Base-by-base conservation (phyloP, 805 yeast species). In the Komagataella pastoris region DNA sequence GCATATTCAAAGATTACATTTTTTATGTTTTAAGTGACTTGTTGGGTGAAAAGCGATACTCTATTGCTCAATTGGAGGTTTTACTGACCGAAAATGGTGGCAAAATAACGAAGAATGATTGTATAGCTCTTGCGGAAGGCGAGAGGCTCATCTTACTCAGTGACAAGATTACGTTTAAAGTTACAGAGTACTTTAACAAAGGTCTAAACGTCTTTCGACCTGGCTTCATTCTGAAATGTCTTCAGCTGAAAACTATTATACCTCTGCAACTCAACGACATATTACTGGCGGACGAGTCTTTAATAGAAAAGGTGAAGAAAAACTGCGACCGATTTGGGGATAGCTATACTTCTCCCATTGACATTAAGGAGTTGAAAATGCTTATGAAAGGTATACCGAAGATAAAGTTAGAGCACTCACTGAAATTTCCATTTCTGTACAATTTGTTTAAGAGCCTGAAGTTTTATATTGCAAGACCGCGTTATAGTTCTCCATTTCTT, bases 171-270 rank as follows among this genome's bases (percentile, higher is more conserved):
- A 74, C 78, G 0, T 54, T 63, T 3, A 72, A 71, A 49, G 73
- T 77, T 2, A 58, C 56, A 2, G 63, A 64, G 1, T 54, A 77
- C n/a, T 56, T 61, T 8, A 63, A 67, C n/a, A 53, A 63, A 17
- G 85, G 85, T 0, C 77, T 73, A 57, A 86, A 83, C 58, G 69
- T 91, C 0, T 60, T 88, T 6, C 72, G 65, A 50, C 88, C 95
- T 0, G 62, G 66, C 30, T 91, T 96, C 96, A 61, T 88, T 5
- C 69, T 79, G 47, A 90, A 86, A 56, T 80, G 93, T 57, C 66
- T 86, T 2, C 59, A 62, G 17, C 61, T 68, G 12, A 58, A 62
- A 1, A 50, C 57, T 2, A 48, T 80, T 1, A 63, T 87, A 0
- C 73, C 72, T 2, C 56, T 85, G 6, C 95, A 86, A 56, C 85